Percentiles rank a stretch among this genome's conserved stretches.
phyloP scores from a whole-genome alignment of 2,329 filamentous ascomycete genomes.

The Neofusicoccum kwambonambiense region DNA sequence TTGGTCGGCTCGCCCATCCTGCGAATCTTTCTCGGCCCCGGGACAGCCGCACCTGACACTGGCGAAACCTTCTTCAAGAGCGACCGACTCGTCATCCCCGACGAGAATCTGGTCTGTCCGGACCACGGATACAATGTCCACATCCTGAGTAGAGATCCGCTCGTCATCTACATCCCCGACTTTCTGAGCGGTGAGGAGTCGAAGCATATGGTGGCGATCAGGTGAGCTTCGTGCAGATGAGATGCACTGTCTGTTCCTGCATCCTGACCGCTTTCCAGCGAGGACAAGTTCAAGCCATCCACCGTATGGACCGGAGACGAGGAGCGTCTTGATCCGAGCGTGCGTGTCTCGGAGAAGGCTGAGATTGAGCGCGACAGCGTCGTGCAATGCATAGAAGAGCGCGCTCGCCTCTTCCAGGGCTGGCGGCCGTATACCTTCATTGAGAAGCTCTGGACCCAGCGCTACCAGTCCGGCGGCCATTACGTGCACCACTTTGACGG shows the following conservation, averaged over 20 bases:
- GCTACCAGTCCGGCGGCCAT: conserved; percentile 58
- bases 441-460: conserved; percentile 61
- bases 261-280: conserved; percentile 29
- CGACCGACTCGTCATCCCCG: conserved; percentile 41
- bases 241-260: not conserved
- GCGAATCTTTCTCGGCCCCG: conserved; percentile 21
- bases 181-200: conserved; percentile 53
- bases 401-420: conserved; percentile 59
- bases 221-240: conserved; percentile 39
- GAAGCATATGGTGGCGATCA: conserved; percentile 52
- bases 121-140: conserved; percentile 44
- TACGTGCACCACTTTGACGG: conserved; percentile 59
- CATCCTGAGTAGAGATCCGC: conserved; percentile 53
- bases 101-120: conserved; percentile 37
- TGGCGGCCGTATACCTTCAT: conserved; percentile 59
- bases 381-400: conserved; percentile 59
- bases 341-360: conserved; percentile 56
- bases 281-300: conserved; percentile 52
- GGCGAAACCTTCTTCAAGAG: conserved; percentile 27
- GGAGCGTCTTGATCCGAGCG: conserved; percentile 47
- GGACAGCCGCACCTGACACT: not conserved
- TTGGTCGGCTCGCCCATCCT: conserved; percentile 37
- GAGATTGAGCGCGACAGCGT: conserved; percentile 39
- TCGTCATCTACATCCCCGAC: conserved; percentile 59
- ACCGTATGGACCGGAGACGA: conserved; percentile 53